A percentile compares a stretch with the other conserved stretches of the same genome.
These are phyloP conservation scores for Elongisporangium prolatum DNA, from an alignment of 352 stramenopile genomes.

Conservation along the genomic window DNA sequence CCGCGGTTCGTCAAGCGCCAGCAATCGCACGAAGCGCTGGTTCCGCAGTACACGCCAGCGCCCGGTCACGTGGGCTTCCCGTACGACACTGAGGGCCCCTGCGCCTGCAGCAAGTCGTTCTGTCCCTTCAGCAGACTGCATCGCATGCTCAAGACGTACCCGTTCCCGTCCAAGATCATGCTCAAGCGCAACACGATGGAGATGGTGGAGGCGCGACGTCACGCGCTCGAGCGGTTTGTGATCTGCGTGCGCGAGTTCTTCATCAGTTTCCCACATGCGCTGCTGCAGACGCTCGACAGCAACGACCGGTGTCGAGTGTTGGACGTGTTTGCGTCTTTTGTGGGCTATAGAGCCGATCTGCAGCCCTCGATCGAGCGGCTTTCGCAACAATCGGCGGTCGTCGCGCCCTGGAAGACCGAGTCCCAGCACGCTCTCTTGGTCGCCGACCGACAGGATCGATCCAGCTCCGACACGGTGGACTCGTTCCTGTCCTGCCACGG, in stretches of 20 bases:
- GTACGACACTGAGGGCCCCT: constrained; percentile 7
- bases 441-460: neutral
- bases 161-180: constrained; percentile 49
- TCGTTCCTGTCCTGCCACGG: neutral
- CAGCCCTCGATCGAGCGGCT: constrained; percentile 12
- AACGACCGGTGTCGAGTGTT: constrained; percentile 42
- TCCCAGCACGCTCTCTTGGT: constrained; percentile 5
- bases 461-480: neutral
- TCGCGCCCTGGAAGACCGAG: constrained; percentile 14
- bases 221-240: constrained; percentile 51
- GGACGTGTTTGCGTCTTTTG: constrained; percentile 31
- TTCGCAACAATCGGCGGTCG: constrained; percentile 9
- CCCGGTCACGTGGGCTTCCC: neutral
- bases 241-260: constrained; percentile 39
- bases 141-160: constrained; percentile 39
- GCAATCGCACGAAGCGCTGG: neutral
- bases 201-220: constrained; percentile 32
- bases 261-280: constrained; percentile 34
- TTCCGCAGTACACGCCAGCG: neutral
- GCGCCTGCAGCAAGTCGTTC: constrained; percentile 39
- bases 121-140: constrained; percentile 51
- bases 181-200: constrained; percentile 32
- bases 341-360: constrained; percentile 32
- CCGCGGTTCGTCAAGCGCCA: constrained; percentile 10
- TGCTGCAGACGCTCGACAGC: constrained; percentile 37